Conservation (phyloP, 306 rosid species). For the Fragaria nilgerrensis region DNA sequence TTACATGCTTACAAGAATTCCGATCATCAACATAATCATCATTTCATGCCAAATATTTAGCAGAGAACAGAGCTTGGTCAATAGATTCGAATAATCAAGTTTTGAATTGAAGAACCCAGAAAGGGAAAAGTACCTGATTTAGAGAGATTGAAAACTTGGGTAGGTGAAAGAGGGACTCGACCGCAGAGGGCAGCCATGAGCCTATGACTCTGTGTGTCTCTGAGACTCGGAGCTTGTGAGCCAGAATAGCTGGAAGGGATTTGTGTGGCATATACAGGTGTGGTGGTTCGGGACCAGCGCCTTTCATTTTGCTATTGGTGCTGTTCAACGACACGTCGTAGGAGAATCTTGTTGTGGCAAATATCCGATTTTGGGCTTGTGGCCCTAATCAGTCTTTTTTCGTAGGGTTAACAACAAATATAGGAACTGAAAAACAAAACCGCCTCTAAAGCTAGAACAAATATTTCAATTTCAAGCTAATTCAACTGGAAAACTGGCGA, state of each 20-base stretch:
- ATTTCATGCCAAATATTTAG: neutral
- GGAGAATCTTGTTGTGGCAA: neutral
- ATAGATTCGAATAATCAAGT: neutral
- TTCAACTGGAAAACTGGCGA: too few relatives aligned
- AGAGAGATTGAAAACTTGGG: constrained; percentile 45
- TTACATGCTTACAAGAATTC: neutral
- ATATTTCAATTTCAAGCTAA: too few relatives aligned
- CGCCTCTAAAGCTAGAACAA: too few relatives aligned
- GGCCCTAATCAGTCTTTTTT: neutral
- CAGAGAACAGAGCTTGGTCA: neutral
- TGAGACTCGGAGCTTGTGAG: neutral
- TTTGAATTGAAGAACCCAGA: neutral
- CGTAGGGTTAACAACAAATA: too few relatives aligned
- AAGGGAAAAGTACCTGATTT: constrained; percentile 39
- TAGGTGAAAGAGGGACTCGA: constrained; percentile 63
- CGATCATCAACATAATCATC: neutral
- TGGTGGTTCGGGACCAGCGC: neutral
- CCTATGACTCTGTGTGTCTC: constrained; percentile 3
- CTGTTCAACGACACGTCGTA: constrained; percentile 20
- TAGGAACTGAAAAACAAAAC: too few relatives aligned
- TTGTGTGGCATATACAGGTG: constrained; percentile 4
- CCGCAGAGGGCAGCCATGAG: constrained; percentile 50
- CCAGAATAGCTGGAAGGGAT: neutral
- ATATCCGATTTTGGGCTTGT: constrained; percentile 7
- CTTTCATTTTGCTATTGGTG: constrained; percentile 6